Evolutionary conservation across 768 basidiomycete genomes (phyloP).

Genomic region (Suillus subalutaceus): DNA sequence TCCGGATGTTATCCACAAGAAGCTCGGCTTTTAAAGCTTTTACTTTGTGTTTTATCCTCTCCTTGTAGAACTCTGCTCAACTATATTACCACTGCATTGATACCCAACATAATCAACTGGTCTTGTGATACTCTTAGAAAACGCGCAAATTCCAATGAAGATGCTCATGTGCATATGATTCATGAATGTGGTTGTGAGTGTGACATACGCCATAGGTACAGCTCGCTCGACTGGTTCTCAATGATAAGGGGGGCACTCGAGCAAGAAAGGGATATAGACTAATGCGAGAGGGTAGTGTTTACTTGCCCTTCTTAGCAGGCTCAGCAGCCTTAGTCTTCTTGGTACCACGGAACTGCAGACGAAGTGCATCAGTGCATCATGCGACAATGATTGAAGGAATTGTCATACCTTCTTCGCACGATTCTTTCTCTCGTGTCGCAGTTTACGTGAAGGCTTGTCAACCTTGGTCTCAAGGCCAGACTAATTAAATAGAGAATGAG

Average conservation of each 20-base stretch:
- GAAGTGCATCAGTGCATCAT: slow-evolving; percentile 17
- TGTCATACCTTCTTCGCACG: slow-evolving; percentile 92
- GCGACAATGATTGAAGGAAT: slow-evolving; percentile 4
- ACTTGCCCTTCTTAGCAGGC: slow-evolving; percentile 91
- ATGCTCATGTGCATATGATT: slow-evolving; percentile 29
- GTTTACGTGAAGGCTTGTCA: slow-evolving; percentile 91
- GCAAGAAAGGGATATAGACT: slow-evolving; percentile 18
- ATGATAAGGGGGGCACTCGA: slow-evolving; percentile 28
- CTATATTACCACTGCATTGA: slow-evolving; percentile 21
- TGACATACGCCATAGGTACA: slow-evolving; percentile 49
- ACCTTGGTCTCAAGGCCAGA: slow-evolving; percentile 74
- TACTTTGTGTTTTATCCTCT: not conserved
- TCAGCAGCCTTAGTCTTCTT: slow-evolving; percentile 94
- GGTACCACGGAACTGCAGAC: slow-evolving; percentile 83
- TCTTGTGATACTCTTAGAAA: slow-evolving; percentile 36
- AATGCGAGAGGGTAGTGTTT: slow-evolving; percentile 38
- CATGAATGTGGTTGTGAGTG: slow-evolving; percentile 23
- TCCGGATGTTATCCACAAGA: slow-evolving; percentile 97
- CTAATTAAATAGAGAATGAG: slow-evolving; percentile 39
- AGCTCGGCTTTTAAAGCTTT: slow-evolving; percentile 70
- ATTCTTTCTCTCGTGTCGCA: slow-evolving; percentile 99
- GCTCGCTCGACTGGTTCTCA: slow-evolving; percentile 38
- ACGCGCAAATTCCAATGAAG: slow-evolving; percentile 27
- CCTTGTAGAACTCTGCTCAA: slow-evolving; percentile 18
- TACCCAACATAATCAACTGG: slow-evolving; percentile 36